Percentiles rank a stretch among this genome's conserved stretches.
Evolutionary conservation across 495 filamentous ascomycete genomes (phyloP).

Genomic region (Hyaloscypha variabilis): DNA sequence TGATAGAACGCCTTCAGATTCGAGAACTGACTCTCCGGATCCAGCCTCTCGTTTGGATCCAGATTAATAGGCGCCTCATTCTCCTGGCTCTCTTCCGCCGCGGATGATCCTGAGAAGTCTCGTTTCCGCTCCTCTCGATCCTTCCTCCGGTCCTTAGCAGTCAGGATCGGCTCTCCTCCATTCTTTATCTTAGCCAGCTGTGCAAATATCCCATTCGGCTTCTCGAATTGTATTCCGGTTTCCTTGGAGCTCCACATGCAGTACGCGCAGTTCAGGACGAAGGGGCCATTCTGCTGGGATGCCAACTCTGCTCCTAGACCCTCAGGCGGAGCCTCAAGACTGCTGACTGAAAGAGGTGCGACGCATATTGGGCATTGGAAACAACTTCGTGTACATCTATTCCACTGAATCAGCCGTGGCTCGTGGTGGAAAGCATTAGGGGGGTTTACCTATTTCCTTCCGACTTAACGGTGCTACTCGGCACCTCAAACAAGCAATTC

Average conservation of each 20-base stretch:
- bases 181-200: slow-evolving; percentile 70
- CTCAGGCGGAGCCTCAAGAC: slow-evolving; percentile 48
- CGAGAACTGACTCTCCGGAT: slow-evolving; percentile 49
- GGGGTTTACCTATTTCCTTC: slow-evolving; percentile 81
- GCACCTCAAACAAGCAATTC: slow-evolving; percentile 94
- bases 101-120: slow-evolving; percentile 12
- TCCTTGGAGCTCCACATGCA: slow-evolving; percentile 91
- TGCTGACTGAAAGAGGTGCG: slow-evolving; percentile 74
- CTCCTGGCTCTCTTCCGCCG: background rate
- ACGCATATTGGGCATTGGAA: slow-evolving; percentile 92
- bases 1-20: slow-evolving; percentile 67
- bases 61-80: slow-evolving; percentile 10
- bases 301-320: slow-evolving; percentile 42
- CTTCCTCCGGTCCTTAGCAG: slow-evolving; percentile 37
- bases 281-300: slow-evolving; percentile 57
- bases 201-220: slow-evolving; percentile 78
- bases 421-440: background rate
- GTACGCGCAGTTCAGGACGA: slow-evolving; percentile 81
- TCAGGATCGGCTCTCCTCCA: slow-evolving; percentile 45
- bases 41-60: slow-evolving; percentile 30
- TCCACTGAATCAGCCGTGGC: background rate
- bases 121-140: slow-evolving; percentile 44
- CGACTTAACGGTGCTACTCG: slow-evolving; percentile 82
- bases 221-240: slow-evolving; percentile 88
- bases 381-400: slow-evolving; percentile 89